These are phyloP conservation scores for Talaromyces sp. DNA, from an alignment of 2,329 filamentous ascomycete species.

Conservation along the genomic window DNA sequence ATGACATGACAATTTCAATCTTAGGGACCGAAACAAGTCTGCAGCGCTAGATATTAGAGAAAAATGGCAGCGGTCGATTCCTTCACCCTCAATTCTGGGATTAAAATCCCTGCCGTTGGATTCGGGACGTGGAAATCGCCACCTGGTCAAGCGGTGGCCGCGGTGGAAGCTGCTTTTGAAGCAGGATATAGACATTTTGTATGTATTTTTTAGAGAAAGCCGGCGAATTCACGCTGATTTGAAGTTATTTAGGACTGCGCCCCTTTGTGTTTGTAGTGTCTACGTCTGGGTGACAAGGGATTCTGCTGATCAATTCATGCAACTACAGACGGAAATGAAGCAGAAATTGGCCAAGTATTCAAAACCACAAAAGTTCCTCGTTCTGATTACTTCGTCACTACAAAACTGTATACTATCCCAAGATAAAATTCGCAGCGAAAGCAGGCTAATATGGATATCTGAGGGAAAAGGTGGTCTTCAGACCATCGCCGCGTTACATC, in stretches of 20 bases:
- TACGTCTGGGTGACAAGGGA: background rate
- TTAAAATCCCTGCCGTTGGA: slow-evolving; percentile 57
- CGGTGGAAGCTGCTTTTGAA: slow-evolving; percentile 31
- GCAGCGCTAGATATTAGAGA: background rate
- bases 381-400: slow-evolving; percentile 49
- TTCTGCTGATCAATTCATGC: background rate
- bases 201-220: background rate
- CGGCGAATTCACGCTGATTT: background rate
- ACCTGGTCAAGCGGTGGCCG: slow-evolving; percentile 45
- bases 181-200: slow-evolving; percentile 7
- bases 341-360: slow-evolving; percentile 45
- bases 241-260: background rate
- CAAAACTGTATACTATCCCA: slow-evolving; percentile 37
- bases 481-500: slow-evolving; percentile 23
- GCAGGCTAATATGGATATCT: background rate
- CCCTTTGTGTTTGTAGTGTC: background rate
- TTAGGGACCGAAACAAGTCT: background rate
- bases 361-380: slow-evolving; percentile 41
- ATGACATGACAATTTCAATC: background rate
- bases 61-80: slow-evolving; percentile 51
- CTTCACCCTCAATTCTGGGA: slow-evolving; percentile 53
- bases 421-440: background rate
- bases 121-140: slow-evolving; percentile 59
- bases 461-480: slow-evolving; percentile 22
- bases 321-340: slow-evolving; percentile 23